phyloP scores from a whole-genome alignment of 2,329 filamentous ascomycete genomes.

The Fusarium tjaetaba region DNA sequence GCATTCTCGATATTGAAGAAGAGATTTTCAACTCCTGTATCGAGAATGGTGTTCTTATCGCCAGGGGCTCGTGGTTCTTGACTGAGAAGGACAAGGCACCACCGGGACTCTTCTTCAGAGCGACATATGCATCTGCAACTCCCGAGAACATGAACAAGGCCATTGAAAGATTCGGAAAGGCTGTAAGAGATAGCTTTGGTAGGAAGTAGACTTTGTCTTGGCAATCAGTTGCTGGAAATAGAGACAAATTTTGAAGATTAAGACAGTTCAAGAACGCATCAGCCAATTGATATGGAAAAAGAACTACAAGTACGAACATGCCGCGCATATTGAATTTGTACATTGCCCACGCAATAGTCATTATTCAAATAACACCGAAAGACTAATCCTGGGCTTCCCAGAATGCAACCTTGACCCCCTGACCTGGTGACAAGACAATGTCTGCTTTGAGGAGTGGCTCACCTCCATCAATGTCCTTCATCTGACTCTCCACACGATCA shows the following conservation, averaged over 20 bases:
- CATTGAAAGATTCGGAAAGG: conserved; percentile 78
- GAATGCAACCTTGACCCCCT: conserved; percentile 68
- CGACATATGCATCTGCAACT: conserved; percentile 86
- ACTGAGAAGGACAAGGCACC: conserved; percentile 72
- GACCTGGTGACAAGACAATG: conserved; percentile 67
- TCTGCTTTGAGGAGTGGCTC: conserved; percentile 65
- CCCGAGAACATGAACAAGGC: conserved; percentile 76
- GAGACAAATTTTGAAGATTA: background rate
- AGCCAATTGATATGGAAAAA: background rate
- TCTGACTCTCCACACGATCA: conserved; percentile 67
- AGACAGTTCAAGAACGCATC: background rate
- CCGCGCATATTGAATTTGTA: background rate
- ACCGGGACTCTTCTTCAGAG: conserved; percentile 82
- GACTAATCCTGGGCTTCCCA: conserved; percentile 55
- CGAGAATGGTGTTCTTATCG: conserved; percentile 80
- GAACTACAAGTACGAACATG: background rate
- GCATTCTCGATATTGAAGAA: conserved; percentile 78
- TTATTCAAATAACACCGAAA: background rate
- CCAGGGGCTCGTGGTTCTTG: conserved; percentile 90
- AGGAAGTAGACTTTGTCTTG: conserved; percentile 37
- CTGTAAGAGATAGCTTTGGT: conserved; percentile 69
- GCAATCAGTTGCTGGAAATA: background rate
- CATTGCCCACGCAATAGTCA: background rate
- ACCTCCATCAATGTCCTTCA: conserved; percentile 64
- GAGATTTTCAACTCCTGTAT: conserved; percentile 84